Conservation (phyloP, 495 filamentous ascomycete species). For the Hypoxylon trugodes region DNA sequence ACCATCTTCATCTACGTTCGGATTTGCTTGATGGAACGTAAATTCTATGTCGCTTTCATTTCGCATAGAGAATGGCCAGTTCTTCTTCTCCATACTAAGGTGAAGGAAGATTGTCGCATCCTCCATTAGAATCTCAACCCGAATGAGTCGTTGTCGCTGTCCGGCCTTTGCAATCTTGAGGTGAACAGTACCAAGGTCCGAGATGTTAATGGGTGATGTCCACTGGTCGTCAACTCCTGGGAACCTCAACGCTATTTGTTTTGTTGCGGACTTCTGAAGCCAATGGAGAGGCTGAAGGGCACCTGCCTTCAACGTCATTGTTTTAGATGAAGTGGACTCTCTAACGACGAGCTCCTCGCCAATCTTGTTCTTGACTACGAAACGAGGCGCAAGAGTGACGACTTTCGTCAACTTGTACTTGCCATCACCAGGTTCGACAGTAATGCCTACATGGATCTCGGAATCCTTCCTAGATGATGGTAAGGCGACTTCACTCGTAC, state of each 20-base stretch:
- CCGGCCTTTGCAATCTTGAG: constrained; percentile 91
- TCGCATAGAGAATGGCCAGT: constrained; percentile 98
- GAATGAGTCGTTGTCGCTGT: constrained; percentile 86
- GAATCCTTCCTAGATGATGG: constrained; percentile 72
- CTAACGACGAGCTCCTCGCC: constrained; percentile 86
- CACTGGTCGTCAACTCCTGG: constrained; percentile 96
- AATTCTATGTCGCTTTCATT: constrained; percentile 98
- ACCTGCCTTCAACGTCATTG: constrained; percentile 76
- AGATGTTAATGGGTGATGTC: constrained; percentile 98
- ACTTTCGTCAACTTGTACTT: constrained; percentile 98
- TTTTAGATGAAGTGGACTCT: constrained; percentile 84
- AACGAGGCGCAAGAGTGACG: constrained; percentile 90
- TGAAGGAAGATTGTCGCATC: constrained; percentile 92
- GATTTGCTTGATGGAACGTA: constrained; percentile 87
- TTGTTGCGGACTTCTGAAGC: constrained; percentile 76
- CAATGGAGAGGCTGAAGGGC: constrained; percentile 86
- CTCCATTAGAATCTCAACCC: constrained; percentile 90
- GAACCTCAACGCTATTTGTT: constrained; percentile 93
- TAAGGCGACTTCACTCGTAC: constrained; percentile 83
- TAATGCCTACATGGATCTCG: constrained; percentile 90
- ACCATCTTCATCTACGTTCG: constrained; percentile 78
- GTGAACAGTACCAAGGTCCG: constrained; percentile 88
- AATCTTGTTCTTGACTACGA: constrained; percentile 92
- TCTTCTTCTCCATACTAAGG: constrained; percentile 85
- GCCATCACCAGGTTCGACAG: constrained; percentile 87